Conservation (phyloP, 805 yeast species). For the Candida multigemmis region DNA sequence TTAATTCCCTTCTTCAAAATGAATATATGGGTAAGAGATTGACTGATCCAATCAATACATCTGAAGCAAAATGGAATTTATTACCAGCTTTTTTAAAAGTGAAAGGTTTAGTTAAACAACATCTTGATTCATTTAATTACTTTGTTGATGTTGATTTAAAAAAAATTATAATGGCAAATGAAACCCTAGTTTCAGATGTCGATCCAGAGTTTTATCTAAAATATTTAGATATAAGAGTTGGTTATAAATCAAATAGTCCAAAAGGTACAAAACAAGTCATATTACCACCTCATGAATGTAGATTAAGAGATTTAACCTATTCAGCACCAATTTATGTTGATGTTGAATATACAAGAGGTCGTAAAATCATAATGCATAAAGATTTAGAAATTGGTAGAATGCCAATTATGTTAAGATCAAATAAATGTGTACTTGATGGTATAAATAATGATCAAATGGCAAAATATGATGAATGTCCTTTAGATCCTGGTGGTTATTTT, state of each 20-base stretch:
- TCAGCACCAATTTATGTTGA: constrained; percentile 95
- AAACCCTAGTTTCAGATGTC: constrained; percentile 81
- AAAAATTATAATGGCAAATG: constrained; percentile 88
- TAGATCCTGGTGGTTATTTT: constrained; percentile 98
- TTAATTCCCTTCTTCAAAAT: constrained; percentile 71
- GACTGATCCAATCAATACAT: constrained; percentile 82
- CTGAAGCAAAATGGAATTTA: constrained; percentile 94
- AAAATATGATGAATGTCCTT: constrained; percentile 80
- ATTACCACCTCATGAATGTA: constrained; percentile 88
- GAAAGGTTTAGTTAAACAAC: constrained; percentile 95
- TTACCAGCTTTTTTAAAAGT: constrained; percentile 93
- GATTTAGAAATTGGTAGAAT: constrained; percentile 93
- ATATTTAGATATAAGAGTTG: constrained; percentile 88
- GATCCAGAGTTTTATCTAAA: constrained; percentile 95
- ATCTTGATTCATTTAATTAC: constrained; percentile 94
- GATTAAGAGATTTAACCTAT: constrained; percentile 88
- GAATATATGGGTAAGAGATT: constrained; percentile 77
- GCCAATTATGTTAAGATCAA: constrained; percentile 97
- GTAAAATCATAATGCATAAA: constrained; percentile 81
- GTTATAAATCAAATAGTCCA: constrained; percentile 56
- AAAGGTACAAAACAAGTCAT: constrained; percentile 46
- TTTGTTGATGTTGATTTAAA: constrained; percentile 90
- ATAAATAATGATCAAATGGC: constrained; percentile 83
- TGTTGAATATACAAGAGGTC: constrained; percentile 93
- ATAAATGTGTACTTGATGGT: constrained; percentile 80